These are phyloP conservation scores for Hygrophoropsis aurantiaca DNA, from an alignment of 768 basidiomycete species.

Conservation along the genomic window DNA sequence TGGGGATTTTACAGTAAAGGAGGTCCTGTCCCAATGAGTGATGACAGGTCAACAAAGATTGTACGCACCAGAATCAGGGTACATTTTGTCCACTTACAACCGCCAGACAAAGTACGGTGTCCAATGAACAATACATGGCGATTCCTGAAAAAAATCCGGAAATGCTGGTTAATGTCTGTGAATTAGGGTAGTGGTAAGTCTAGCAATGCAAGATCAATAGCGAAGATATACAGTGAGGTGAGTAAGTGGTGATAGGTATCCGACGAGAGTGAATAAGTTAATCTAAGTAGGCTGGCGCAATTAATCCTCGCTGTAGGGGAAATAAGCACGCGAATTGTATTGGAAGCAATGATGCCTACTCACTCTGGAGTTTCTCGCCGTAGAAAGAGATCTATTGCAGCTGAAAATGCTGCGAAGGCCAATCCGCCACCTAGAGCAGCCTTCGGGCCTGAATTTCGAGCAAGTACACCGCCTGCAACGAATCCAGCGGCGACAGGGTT, in stretches of 20 bases:
- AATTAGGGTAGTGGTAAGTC: no score
- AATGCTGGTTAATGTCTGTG: no score
- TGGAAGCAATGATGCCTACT: conserved; percentile 25
- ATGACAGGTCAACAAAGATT: no score
- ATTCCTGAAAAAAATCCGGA: no score
- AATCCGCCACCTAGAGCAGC: conserved; percentile 86
- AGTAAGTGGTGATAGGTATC: conserved; percentile 10
- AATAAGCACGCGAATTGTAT: conserved; percentile 4
- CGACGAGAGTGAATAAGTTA: conserved; percentile 18
- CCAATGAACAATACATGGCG: no score
- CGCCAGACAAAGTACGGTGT: no score
- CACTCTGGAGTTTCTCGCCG: conserved; percentile 80
- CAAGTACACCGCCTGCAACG: conserved; percentile 84
- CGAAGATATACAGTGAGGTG: conserved; percentile 16
- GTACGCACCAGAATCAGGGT: no score
- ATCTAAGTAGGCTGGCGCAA: background rate
- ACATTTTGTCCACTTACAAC: no score
- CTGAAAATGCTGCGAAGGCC: conserved; percentile 92
- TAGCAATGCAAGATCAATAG: background rate
- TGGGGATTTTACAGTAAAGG: no score
- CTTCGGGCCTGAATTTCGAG: conserved; percentile 83
- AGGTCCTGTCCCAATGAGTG: no score
- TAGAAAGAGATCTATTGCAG: conserved; percentile 81
- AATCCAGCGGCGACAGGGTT: conserved; percentile 90
- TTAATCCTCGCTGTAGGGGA: conserved; percentile 39